Evolutionary conservation across 257 asterid genomes (phyloP).

Genomic region (Fraxinus quadrangulata): DNA sequence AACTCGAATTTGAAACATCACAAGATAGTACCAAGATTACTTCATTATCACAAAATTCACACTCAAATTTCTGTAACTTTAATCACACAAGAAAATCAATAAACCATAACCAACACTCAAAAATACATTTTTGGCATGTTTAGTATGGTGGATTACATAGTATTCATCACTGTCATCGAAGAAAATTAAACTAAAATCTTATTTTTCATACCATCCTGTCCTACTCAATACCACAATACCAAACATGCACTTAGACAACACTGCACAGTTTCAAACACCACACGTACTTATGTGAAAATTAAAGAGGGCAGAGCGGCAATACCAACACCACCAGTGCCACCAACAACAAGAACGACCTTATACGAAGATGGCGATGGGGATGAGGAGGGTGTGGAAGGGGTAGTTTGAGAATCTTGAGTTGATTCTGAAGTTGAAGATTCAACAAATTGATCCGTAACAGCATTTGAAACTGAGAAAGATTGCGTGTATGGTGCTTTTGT

Average conservation of each 20-base stretch:
- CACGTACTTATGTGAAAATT: background rate
- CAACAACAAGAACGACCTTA: conserved; percentile 87
- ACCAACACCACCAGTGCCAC: conserved; percentile 99
- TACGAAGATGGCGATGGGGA: conserved; percentile 38
- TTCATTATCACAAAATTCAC: background rate
- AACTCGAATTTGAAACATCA: background rate
- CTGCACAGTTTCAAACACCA: too few species aligned
- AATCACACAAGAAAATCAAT: background rate
- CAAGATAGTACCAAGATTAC: background rate
- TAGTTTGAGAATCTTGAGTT: conserved; percentile 27
- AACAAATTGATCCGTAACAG: conserved; percentile 32
- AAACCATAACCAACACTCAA: background rate
- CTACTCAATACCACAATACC: background rate
- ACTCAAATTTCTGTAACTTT: background rate
- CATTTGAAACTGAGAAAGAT: conserved; percentile 36
- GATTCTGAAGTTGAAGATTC: conserved; percentile 36
- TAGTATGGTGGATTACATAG: background rate
- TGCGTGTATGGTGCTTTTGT: conserved; percentile 25
- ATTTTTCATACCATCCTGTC: too few species aligned
- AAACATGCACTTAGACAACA: background rate
- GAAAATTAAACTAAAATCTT: too few species aligned
- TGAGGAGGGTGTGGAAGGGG: background rate
- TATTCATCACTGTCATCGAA: too few species aligned
- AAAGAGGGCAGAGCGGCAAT: conserved; percentile 10
- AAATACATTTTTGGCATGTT: background rate